Base-by-base conservation (phyloP, 192 early-diverging fungal species). In the Umbelopsis ramanniana region DNA sequence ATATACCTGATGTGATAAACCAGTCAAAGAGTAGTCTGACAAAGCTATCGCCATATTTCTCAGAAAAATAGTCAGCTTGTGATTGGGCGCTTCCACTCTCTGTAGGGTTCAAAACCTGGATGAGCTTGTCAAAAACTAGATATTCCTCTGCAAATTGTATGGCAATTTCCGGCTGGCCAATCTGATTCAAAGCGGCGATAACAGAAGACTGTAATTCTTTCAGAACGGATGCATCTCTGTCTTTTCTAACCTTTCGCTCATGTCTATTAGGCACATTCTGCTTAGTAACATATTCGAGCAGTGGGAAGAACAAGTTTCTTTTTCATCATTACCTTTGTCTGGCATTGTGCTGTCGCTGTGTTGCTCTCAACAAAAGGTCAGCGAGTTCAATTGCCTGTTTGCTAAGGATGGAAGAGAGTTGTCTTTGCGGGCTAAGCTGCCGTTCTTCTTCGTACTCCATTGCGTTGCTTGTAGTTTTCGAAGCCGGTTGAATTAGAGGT, bases 81-180 rank as follows among this genome's bases (percentile, higher is more conserved):
- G 12, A 22, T 29, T 38, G 19, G 26, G 57, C 57, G 33, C 12
- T 5, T 9, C 14, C n/a, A 22, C 24, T 29, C 33, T 63, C 14
- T 6, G 19, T 37, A 8, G 57, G 57, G 6, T 63, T 29, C 17
- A 63, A 37, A 19, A 63, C 33, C 0, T 63, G 24, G 26, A 63
- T 37, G 6, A 63, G 57, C 57, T 63, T 63, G 35, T 63, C 57
- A 17, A 63, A 63, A 29, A 37, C 57, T 35, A 35, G 29, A 63
- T 63, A 63, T 33, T 63, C 57, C 35, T 63, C 57, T 17, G 57
- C 57, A 63, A 63, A 63, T 63, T 26, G 57, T 11, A 63, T 63
- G 33, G 57, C 57, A 17, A 63, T 35, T 8, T 37, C 17, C 8
- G 57, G 33, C 57, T 63, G 57, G 26, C 57, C 57, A 63, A 29